A percentile compares a stretch with the other conserved stretches of the same genome.
Evolutionary conservation across 371 early-diverging fungal species (phyloP).

Genomic region (Mucor indicus): DNA sequence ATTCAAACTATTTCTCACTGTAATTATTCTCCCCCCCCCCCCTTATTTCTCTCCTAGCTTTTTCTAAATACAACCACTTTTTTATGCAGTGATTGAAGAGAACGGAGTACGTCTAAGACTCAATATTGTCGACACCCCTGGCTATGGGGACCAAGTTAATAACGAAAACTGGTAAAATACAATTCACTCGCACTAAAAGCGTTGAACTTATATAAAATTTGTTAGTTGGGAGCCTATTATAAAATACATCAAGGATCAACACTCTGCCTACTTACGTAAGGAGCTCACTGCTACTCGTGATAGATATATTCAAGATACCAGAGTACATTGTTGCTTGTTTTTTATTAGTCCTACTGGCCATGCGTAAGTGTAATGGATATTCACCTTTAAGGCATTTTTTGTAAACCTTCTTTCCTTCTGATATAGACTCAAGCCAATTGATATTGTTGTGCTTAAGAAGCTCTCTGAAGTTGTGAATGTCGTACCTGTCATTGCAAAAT

Average conservation of each 20-base stretch:
- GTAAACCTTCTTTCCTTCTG: no score
- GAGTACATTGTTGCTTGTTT: conserved; percentile 80
- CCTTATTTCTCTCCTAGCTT: no score
- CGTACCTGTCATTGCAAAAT: conserved; percentile 86
- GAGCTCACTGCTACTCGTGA: conserved; percentile 84
- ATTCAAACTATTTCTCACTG: conserved; percentile 80
- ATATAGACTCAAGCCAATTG: conserved; percentile 73
- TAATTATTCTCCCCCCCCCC: no score
- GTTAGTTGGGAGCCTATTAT: conserved; percentile 83
- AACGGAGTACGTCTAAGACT: conserved; percentile 81
- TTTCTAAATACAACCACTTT: conserved; percentile 1
- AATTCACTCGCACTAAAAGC: no score
- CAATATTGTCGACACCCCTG: conserved; percentile 84
- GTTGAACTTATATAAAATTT: no score
- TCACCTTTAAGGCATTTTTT: no score
- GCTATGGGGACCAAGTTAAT: conserved; percentile 82
- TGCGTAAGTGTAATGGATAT: conserved; percentile 66
- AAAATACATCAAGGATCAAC: conserved; percentile 92
- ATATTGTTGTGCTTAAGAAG: conserved; percentile 72
- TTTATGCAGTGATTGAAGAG: conserved; percentile 69
- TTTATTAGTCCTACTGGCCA: conserved; percentile 78
- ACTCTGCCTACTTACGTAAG: conserved; percentile 84
- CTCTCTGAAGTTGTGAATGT: conserved; percentile 74
- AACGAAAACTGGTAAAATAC: conserved; percentile 85
- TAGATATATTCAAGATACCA: conserved; percentile 80